Evolutionary conservation across 371 early-diverging fungal genomes (phyloP).

Genomic region (Sporodiniella umbellata): DNA sequence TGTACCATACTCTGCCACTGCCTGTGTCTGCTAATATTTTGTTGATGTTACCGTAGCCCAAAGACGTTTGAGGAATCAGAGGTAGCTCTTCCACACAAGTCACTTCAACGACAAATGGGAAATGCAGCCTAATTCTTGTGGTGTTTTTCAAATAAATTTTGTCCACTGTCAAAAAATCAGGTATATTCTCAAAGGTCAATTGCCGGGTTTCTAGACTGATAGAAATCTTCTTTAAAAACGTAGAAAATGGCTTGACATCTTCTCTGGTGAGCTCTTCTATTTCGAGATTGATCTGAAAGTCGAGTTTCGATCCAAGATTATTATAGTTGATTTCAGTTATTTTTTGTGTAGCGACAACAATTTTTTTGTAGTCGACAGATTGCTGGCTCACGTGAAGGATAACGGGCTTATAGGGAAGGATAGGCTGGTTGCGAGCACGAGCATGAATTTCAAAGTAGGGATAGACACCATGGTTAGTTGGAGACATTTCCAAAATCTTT

Average conservation of each 20-base stretch:
- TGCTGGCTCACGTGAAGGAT: slow-evolving; percentile 38
- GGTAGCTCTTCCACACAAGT: slow-evolving; percentile 43
- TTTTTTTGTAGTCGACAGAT: slow-evolving; percentile 41
- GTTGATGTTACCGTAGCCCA: slow-evolving; percentile 25
- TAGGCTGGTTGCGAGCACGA: slow-evolving; percentile 41
- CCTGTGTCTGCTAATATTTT: slow-evolving; percentile 41
- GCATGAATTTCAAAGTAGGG: slow-evolving; percentile 46
- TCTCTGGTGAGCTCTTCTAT: slow-evolving; percentile 29
- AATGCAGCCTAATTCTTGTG: slow-evolving; percentile 39
- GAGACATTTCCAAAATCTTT: slow-evolving; percentile 24
- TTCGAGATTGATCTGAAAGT: slow-evolving; percentile 39
- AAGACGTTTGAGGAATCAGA: slow-evolving; percentile 15
- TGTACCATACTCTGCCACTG: slow-evolving; percentile 41
- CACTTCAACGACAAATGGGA: slow-evolving; percentile 48
- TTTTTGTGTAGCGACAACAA: slow-evolving; percentile 19
- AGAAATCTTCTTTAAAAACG: slow-evolving; percentile 46
- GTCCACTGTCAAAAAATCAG: slow-evolving; percentile 40
- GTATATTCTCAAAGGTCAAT: slow-evolving; percentile 47
- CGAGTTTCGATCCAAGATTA: slow-evolving; percentile 43
- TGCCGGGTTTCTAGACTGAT: slow-evolving; percentile 25
- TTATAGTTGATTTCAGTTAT: slow-evolving; percentile 48
- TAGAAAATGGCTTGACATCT: slow-evolving; percentile 47
- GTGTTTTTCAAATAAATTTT: slow-evolving; percentile 36
- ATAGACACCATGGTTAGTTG: slow-evolving; percentile 12
- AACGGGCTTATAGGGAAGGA: slow-evolving; percentile 32